These are phyloP conservation scores for Exophiala dermatitidis DNA, from an alignment of 2,329 filamentous ascomycete species.

Conservation along the genomic window DNA sequence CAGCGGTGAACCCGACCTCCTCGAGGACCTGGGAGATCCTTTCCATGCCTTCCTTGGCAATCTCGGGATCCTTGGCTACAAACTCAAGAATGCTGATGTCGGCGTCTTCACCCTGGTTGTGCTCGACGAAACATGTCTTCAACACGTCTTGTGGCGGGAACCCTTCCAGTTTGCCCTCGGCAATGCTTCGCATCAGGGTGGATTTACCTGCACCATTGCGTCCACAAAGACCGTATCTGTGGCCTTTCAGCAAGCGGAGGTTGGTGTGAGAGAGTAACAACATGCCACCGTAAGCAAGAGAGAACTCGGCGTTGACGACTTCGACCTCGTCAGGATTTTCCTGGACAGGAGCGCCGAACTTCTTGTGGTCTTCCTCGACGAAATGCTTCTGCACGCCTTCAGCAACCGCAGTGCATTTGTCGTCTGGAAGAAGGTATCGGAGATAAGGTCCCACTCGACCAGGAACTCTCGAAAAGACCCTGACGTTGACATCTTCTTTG, in stretches of 20 bases:
- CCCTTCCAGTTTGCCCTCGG: constrained; percentile 90
- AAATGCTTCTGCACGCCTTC: constrained; percentile 70
- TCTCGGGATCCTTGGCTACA: constrained; percentile 78
- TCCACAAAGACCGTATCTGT: constrained; percentile 93
- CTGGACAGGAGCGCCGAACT: constrained; percentile 74
- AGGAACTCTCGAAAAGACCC: constrained; percentile 66
- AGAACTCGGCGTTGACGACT: constrained; percentile 97
- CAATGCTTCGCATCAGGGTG: constrained; percentile 96
- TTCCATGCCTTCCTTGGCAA: constrained; percentile 68
- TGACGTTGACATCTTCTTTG: constrained; percentile 77
- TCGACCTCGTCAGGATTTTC: constrained; percentile 89
- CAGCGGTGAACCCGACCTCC: constrained; percentile 89
- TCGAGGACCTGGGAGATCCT: constrained; percentile 76
- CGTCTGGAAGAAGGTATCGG: constrained; percentile 57
- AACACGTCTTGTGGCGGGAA: constrained; percentile 90
- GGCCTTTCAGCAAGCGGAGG: constrained; percentile 85
- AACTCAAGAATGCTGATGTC: constrained; percentile 94
- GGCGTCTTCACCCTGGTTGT: constrained; percentile 97
- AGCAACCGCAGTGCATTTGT: constrained; percentile 59
- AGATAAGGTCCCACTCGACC: constrained; percentile 68
- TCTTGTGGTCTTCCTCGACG: constrained; percentile 76
- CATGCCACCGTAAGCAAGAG: constrained; percentile 95
- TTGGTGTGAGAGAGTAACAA: constrained; percentile 93
- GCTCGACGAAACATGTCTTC: constrained; percentile 95
- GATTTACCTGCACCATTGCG: constrained; percentile 97